Evolutionary conservation across 1,284 basidiomycete species (phyloP).

Genomic region (Moesziomyces sp.): DNA sequence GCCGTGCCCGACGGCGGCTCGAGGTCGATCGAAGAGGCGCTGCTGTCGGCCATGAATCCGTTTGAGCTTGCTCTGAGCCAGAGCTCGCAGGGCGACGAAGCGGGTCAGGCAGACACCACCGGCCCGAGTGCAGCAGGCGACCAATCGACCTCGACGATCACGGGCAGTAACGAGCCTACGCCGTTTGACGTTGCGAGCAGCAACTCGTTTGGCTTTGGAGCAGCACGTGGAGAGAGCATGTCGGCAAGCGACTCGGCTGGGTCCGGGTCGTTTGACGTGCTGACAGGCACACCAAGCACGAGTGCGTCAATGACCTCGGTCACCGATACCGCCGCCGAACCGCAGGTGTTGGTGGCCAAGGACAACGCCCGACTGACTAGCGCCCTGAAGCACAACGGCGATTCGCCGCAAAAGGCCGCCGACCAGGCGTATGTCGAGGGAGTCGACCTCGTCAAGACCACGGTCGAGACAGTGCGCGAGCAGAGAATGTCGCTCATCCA

Average conservation of each 20-base stretch:
- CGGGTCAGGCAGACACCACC: not conserved
- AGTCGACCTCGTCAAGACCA: slow-evolving; percentile 39
- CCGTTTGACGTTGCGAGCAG: slow-evolving; percentile 22
- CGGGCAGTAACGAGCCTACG: slow-evolving; percentile 45
- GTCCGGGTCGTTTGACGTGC: not conserved
- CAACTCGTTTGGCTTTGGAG: not conserved
- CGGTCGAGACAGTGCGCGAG: slow-evolving; percentile 54
- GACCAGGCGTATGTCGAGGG: slow-evolving; percentile 28
- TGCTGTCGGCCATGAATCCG: slow-evolving; percentile 36
- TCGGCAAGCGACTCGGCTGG: slow-evolving; percentile 30
- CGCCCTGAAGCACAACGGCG: not conserved
- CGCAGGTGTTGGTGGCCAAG: slow-evolving; percentile 1
- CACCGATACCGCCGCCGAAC: slow-evolving; percentile 2
- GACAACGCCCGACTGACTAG: slow-evolving; percentile 3
- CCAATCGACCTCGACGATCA: slow-evolving; percentile 31
- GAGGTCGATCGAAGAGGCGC: slow-evolving; percentile 29
- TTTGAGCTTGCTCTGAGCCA: slow-evolving; percentile 29
- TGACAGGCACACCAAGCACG: slow-evolving; percentile 11
- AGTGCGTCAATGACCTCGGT: slow-evolving; percentile 13
- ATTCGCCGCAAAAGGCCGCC: not conserved
- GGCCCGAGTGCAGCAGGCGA: slow-evolving; percentile 10
- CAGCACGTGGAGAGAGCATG: slow-evolving; percentile 6
- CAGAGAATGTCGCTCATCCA: slow-evolving; percentile 66
- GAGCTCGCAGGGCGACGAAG: not conserved
- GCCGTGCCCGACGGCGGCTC: slow-evolving; percentile 7